Evolutionary conservation across 345 rosid species (phyloP).

Genomic region (Atalantia buxifolia): DNA sequence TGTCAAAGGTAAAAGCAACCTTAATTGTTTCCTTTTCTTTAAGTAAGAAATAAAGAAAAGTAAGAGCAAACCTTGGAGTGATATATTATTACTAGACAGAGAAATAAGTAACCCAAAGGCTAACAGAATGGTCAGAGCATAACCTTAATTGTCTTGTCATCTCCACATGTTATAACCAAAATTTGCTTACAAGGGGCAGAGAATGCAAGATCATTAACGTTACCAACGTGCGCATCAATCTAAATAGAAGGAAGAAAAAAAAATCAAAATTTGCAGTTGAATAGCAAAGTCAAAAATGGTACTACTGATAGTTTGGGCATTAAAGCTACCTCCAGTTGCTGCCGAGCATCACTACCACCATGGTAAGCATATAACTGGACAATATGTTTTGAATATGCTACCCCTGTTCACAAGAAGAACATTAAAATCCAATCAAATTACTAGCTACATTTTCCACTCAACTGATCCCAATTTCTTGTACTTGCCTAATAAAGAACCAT

Average conservation of each 20-base stretch:
- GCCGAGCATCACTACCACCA: constrained; percentile 67
- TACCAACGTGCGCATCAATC: constrained; percentile 78
- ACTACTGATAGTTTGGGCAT: background rate
- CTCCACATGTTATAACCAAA: constrained; percentile 76
- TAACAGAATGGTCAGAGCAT: background rate
- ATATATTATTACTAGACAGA: no score
- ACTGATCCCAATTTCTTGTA: constrained; percentile 2
- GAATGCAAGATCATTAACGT: constrained; percentile 73
- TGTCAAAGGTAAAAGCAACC: constrained; percentile 34
- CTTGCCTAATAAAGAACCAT: constrained; percentile 56
- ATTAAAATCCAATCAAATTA: background rate
- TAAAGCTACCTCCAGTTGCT: constrained; percentile 67
- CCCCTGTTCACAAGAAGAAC: constrained; percentile 48
- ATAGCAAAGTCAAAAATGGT: background rate
- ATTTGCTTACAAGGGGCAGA: constrained; percentile 67
- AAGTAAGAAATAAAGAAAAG: background rate
- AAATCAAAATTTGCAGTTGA: background rate
- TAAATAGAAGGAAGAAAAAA: constrained; percentile 16
- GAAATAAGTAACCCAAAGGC: background rate
- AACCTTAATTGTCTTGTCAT: constrained; percentile 85
- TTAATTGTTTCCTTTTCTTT: constrained; percentile 41
- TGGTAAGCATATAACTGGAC: constrained; percentile 85
- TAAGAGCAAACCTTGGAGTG: background rate
- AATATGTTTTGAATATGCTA: constrained; percentile 84
- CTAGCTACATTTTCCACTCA: background rate